A percentile compares a stretch with the other conserved stretches of the same genome.
These are phyloP conservation scores for Eutrema salsugineum DNA, from an alignment of 441 rosid species.

Conservation along the genomic window DNA sequence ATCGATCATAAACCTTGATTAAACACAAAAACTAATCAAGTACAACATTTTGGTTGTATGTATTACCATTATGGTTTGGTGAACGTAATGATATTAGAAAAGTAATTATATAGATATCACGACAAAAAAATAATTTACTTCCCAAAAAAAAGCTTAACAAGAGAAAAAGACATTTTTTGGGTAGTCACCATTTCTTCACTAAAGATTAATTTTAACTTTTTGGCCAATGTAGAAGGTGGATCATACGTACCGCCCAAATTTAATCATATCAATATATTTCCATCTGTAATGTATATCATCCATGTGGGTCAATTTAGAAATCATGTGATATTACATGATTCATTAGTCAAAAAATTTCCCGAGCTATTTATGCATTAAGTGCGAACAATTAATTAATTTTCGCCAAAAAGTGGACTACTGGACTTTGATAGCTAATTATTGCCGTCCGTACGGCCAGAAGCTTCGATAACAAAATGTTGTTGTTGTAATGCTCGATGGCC, in stretches of 20 bases:
- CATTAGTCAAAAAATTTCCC: not conserved
- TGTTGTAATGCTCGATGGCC: not conserved
- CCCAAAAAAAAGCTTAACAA: no score
- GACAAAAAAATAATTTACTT: no score
- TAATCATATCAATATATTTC: not conserved
- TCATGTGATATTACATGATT: not conserved
- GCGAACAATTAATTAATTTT: constrained; percentile 1
- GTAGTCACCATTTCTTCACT: not conserved
- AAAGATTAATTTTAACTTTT: not conserved
- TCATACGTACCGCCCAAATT: not conserved
- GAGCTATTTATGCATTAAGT: not conserved
- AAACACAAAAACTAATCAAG: not conserved
- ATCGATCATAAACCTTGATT: not conserved
- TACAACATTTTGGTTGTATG: not conserved
- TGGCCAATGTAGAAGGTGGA: not conserved
- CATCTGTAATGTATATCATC: not conserved
- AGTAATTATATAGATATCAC: not conserved
- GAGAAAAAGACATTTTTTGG: not conserved
- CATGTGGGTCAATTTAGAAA: not conserved
- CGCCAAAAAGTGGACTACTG: not conserved
- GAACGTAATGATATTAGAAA: not conserved
- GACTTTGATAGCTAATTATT: constrained; percentile 20
- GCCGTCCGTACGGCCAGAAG: constrained; percentile 26
- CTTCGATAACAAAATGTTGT: constrained; percentile 20
- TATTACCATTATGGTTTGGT: not conserved